These are phyloP conservation scores for Bipolaris victoriae DNA, from an alignment of 2,329 filamentous ascomycete genomes.

Conservation along the genomic window DNA sequence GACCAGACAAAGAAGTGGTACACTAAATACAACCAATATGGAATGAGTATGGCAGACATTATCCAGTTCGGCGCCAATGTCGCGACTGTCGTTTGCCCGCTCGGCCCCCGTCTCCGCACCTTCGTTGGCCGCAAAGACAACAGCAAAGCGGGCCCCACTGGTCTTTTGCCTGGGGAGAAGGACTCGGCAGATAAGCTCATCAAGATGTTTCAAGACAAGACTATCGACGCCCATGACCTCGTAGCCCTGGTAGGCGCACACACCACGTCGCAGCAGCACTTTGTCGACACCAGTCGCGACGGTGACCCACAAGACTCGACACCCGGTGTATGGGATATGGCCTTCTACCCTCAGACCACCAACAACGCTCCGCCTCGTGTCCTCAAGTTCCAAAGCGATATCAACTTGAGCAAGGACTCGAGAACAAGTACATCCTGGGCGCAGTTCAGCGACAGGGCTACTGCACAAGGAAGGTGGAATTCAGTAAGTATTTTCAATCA, in stretches of 20 bases:
- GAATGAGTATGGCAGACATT: constrained; percentile 48
- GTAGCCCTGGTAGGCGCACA: constrained; percentile 49
- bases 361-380: constrained; percentile 38
- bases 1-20: constrained; percentile 42
- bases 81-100: constrained; percentile 48
- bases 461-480: constrained; percentile 43
- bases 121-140: constrained; percentile 50
- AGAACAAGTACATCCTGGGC: constrained; percentile 43
- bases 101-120: constrained; percentile 47
- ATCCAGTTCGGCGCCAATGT: constrained; percentile 49
- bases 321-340: constrained; percentile 48
- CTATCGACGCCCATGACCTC: constrained; percentile 47
- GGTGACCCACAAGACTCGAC: constrained; percentile 47
- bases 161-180: constrained; percentile 42
- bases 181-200: constrained; percentile 45
- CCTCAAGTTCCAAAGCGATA: constrained; percentile 47
- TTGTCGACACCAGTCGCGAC: constrained; percentile 39
- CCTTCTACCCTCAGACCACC: constrained; percentile 46
- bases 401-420: constrained; percentile 44
- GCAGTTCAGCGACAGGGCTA: constrained; percentile 30
- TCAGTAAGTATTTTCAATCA: constrained; percentile 30
- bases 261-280: constrained; percentile 48
- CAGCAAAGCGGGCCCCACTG: constrained; percentile 40
- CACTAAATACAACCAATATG: constrained; percentile 42
- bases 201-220: constrained; percentile 48